Base-by-base conservation (phyloP, 2,329 filamentous ascomycete genomes). In the Xylariales sp. region DNA sequence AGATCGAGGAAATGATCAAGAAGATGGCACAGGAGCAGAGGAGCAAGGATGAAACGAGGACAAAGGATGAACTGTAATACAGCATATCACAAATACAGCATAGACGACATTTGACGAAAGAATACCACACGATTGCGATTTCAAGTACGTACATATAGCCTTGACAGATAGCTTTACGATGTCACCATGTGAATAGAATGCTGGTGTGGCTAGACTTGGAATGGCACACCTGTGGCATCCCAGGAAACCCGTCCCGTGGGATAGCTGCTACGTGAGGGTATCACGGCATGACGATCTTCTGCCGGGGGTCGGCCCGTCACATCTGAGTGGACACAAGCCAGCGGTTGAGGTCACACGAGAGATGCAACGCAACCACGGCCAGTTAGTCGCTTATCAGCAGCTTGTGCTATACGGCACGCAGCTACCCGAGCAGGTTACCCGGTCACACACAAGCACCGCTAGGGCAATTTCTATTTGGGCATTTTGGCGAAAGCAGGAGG, bases 1-100 rank as follows among this genome's bases (percentile, higher is more conserved):
- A 85, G 73, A 83, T 87, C 64, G 82, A 88, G 74, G 83, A 85
- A 73, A 85, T 89, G 73, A 85, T 90, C 72, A 83, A 83, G 75
- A 77, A 81, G 74, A 75, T 79, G 62, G 74, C 74, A 41, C 71
- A 78, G 71, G 78, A 81, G 68, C 73, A 77, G 67, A 69, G 72
- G 72, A 71, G 69, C 45, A 74, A 74, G 45, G 70, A 72, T 30
- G 69, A 74, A 41, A 46, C 70, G 18, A 74, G 72, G 68, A 66
- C 69, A 50, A 75, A 74, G 52, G 75, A 78, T 43, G 75, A 78
- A 69, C 70, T 77, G 69, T 75, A 71, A 74, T 64, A 69, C 70
- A 56, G 50, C 58, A 66, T 65, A 68, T 53, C 55, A 54, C 60
- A 72, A n/a, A n/a, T 69, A 72, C 69, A 71, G 28, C 52, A 68